Percentiles rank a stretch among this genome's conserved stretches.
Conservation (phyloP, 164 flowering plant species). For the Annona squamosa region DNA sequence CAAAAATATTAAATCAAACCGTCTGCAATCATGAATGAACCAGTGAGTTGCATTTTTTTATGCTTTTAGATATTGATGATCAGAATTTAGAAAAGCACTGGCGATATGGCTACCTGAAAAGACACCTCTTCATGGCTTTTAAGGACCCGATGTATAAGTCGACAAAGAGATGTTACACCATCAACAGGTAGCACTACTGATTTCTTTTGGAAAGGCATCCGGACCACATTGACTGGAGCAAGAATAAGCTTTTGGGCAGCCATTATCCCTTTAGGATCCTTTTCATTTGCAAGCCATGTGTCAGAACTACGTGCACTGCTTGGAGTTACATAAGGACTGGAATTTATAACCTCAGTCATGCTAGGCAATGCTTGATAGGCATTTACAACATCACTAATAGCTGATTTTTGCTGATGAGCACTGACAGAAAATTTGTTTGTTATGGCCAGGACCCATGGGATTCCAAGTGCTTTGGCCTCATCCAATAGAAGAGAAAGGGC, state of each 20-base stretch:
- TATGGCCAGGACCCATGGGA: slow-evolving; percentile 93
- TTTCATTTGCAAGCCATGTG: slow-evolving; percentile 29
- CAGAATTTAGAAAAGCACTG: background rate
- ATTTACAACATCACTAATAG: slow-evolving; percentile 57
- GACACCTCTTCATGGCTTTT: slow-evolving; percentile 68
- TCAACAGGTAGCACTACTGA: slow-evolving; percentile 63
- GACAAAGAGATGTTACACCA: slow-evolving; percentile 61
- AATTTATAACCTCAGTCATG: slow-evolving; percentile 63
- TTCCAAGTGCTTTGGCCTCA: slow-evolving; percentile 84
- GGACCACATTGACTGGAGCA: slow-evolving; percentile 58
- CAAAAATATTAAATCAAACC: no score
- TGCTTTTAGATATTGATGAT: background rate
- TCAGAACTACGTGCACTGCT: slow-evolving; percentile 40
- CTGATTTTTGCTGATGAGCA: slow-evolving; percentile 81
- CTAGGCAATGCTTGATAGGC: slow-evolving; percentile 73
- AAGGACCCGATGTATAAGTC: slow-evolving; percentile 61
- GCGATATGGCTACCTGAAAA: slow-evolving; percentile 46
- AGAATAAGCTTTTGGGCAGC: slow-evolving; percentile 40
- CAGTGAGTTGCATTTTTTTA: background rate
- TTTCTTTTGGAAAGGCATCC: slow-evolving; percentile 75
- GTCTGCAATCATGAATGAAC: no score
- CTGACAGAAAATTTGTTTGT: slow-evolving; percentile 93
- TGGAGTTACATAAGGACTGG: slow-evolving; percentile 75
- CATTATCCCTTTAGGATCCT: slow-evolving; percentile 27
- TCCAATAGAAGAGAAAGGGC: slow-evolving; percentile 73